phyloP scores from a whole-genome alignment of 2,329 filamentous ascomycete species.

The Cercospora sesami region DNA sequence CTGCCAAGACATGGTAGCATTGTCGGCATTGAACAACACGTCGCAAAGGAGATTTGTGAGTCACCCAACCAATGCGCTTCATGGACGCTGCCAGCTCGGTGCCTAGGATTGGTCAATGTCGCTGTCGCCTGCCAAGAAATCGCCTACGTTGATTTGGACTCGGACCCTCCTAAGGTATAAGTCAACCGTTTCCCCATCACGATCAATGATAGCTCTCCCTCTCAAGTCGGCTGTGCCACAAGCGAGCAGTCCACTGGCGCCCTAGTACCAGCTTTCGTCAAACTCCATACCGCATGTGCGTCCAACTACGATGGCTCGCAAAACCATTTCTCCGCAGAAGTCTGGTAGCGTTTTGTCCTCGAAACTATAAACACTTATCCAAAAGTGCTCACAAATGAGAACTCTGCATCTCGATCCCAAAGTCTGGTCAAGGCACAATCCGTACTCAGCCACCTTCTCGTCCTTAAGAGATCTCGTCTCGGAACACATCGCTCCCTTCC shows the following conservation, averaged over 20 bases:
- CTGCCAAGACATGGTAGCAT: neutral
- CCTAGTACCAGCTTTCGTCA: neutral
- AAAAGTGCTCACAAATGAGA: neutral
- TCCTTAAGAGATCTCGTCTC: neutral
- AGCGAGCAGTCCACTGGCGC: neutral
- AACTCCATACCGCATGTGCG: neutral
- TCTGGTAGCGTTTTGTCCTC: neutral
- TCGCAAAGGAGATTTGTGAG: neutral
- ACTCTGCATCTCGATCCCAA: neutral
- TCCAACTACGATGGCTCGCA: neutral
- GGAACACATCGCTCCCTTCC: neutral
- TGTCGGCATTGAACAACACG: neutral
- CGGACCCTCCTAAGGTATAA: neutral
- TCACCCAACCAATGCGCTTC: neutral
- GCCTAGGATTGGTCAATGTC: neutral
- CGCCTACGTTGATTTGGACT: neutral
- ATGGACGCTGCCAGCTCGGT: neutral
- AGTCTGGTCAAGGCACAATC: no score
- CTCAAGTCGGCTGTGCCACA: neutral
- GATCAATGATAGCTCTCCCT: neutral
- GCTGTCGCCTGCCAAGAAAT: neutral
- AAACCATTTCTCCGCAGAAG: neutral
- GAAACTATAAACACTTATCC: neutral
- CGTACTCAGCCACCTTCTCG: no score
- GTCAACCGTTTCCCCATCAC: neutral